Percentiles rank a stretch among this genome's conserved stretches.
phyloP scores from a whole-genome alignment of 1,284 basidiomycete genomes.

The Dichomitus squalens region DNA sequence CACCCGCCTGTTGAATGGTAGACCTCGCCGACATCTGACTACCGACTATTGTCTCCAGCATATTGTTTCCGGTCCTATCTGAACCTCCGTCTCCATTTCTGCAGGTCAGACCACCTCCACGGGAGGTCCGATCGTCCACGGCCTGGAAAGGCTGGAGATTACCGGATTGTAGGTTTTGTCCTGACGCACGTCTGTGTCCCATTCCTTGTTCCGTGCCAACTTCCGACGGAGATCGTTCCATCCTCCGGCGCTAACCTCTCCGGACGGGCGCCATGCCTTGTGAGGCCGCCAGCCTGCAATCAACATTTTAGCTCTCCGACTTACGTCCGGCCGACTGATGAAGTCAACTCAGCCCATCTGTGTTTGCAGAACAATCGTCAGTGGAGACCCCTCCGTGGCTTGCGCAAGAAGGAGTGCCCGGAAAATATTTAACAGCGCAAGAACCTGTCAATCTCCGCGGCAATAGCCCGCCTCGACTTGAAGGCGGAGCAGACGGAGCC shows the following conservation, averaged over 20 bases:
- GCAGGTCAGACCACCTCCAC: constrained; percentile 15
- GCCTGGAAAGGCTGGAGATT: background rate
- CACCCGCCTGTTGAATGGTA: background rate
- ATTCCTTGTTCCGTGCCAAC: background rate
- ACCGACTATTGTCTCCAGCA: constrained; percentile 14
- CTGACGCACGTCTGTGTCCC: background rate
- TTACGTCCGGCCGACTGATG: background rate
- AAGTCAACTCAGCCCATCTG: too few species aligned
- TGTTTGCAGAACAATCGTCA: too few species aligned
- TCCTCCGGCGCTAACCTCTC: background rate
- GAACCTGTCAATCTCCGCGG: too few species aligned
- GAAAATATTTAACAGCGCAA: too few species aligned
- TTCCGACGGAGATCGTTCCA: background rate
- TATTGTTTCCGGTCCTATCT: constrained; percentile 19
- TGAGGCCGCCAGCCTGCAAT: background rate
- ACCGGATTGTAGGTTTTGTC: background rate
- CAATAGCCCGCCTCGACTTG: too few species aligned
- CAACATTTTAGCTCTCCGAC: background rate
- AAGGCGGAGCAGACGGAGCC: too few species aligned
- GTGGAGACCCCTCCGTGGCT: too few species aligned
- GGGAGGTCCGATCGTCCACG: constrained; percentile 9
- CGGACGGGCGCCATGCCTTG: background rate
- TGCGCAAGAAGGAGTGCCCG: too few species aligned
- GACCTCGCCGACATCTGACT: constrained; percentile 10
- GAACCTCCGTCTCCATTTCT: constrained; percentile 14